Evolutionary conservation across 2,329 filamentous ascomycete genomes (phyloP).

Genomic region (Didymella pomorum): DNA sequence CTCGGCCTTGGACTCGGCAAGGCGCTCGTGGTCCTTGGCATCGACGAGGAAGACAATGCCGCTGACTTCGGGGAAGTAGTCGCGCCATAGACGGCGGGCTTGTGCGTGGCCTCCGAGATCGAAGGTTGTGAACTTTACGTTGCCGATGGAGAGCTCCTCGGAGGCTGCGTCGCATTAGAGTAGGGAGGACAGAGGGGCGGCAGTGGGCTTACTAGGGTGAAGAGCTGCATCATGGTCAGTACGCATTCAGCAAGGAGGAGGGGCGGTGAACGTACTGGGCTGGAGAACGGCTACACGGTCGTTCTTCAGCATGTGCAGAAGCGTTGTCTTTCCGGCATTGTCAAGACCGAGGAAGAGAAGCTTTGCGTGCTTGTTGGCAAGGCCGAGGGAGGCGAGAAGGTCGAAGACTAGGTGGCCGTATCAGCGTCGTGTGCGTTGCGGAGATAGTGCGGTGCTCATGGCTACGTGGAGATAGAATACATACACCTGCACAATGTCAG

Average conservation of each 20-base stretch:
- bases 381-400: slow-evolving; percentile 81
- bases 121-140: slow-evolving; percentile 87
- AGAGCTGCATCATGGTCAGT: slow-evolving; percentile 58
- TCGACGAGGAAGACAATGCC: slow-evolving; percentile 98
- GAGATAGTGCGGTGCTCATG: slow-evolving; percentile 8
- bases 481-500: slow-evolving; percentile 27
- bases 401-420: slow-evolving; percentile 72
- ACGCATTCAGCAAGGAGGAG: neutral
- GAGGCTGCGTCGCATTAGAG: slow-evolving; percentile 65
- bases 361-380: slow-evolving; percentile 86
- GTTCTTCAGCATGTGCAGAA: slow-evolving; percentile 89
- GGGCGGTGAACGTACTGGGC: slow-evolving; percentile 50
- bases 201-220: slow-evolving; percentile 75
- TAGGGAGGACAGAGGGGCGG: neutral
- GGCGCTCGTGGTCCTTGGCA: slow-evolving; percentile 93
- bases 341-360: slow-evolving; percentile 80
- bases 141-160: slow-evolving; percentile 57
- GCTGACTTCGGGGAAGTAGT: slow-evolving; percentile 50
- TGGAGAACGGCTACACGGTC: slow-evolving; percentile 89
- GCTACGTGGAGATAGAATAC: slow-evolving; percentile 22
- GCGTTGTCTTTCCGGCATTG: slow-evolving; percentile 91
- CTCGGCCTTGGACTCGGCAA: slow-evolving; percentile 93
- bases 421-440: slow-evolving; percentile 27
- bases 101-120: slow-evolving; percentile 61
- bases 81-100: slow-evolving; percentile 48